Base-by-base conservation (phyloP, 1,139 yeast species). In the Nakaseomyces glabratus region DNA sequence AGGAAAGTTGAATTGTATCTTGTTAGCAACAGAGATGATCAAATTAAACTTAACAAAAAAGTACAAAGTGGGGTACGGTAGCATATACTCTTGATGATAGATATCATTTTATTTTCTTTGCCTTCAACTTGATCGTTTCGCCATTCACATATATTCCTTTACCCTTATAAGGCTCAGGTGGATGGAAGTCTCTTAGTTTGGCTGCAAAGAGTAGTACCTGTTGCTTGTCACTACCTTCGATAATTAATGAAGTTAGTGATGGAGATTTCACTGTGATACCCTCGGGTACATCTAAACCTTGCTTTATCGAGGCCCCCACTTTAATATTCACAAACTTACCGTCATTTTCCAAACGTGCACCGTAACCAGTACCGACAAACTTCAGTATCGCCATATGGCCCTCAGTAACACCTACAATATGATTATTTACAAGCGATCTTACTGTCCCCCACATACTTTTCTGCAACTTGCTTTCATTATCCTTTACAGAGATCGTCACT, bases 151-250 rank as follows among this genome's bases (percentile, higher is more conserved):
- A 93, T 37, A 93, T 82, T 53, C 99, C 99, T 62, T 93, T 93
- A 56, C 98, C 98, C 63, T 93, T 93, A 61, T 93, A 93, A 25
- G 97, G 96, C 63, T 93, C 99, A 25, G 99, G 99, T 43, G 93
- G 93, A 60, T 85, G 82, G 66, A 74, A 75, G 49, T 74, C 76
- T 59, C 98, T 77, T 47, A 93, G 71, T 39, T 76, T 73, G 14
- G 95, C 95, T 13, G 98, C 98, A 60, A 85, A 82, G 41, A 80
- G 69, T 52, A 77, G 81, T 26, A 93, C 90, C 54, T 79, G 79
- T 59, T 88, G 95, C 60, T 84, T 82, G 61, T 90, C 80, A 33
- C 76, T 64, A 20, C 98, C 98, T 58, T 85, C 94, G 25, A 93
- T 66, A 40, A 90, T 68, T 38, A 93, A 63, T 47, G 95, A 71